A percentile compares a stretch with the other conserved stretches of the same genome.
Evolutionary conservation across 164 flowering plant species (phyloP).

Genomic region (Buxus sempervirens): DNA sequence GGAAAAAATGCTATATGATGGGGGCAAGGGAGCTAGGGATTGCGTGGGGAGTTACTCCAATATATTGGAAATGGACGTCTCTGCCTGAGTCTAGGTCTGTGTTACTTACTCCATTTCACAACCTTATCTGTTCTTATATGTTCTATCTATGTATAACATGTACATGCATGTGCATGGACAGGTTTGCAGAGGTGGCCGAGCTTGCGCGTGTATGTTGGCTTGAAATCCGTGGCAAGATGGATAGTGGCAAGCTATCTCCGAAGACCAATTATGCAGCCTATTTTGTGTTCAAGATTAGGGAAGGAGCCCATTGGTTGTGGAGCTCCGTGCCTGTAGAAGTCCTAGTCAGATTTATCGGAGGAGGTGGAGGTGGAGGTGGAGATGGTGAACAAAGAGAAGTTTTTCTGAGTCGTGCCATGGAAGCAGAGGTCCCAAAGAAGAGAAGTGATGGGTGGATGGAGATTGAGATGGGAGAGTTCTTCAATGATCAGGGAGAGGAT

Average conservation of each 20-base stretch:
- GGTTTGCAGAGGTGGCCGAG: conserved; percentile 39
- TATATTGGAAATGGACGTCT: conserved; percentile 53
- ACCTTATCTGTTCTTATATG: not conserved
- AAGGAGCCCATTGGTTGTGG: conserved; percentile 40
- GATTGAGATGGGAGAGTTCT: conserved; percentile 28
- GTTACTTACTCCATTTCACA: not conserved
- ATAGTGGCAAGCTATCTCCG: conserved; percentile 28
- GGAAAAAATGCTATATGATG: conserved; percentile 41
- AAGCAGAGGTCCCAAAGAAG: not conserved
- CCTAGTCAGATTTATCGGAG: conserved; percentile 23
- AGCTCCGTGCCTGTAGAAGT: conserved; percentile 27
- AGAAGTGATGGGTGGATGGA: conserved; percentile 28
- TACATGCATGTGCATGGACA: conserved; percentile 4
- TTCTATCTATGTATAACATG: no score
- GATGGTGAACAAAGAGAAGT: conserved; percentile 7
- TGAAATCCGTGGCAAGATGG: conserved; percentile 34
- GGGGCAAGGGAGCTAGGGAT: conserved; percentile 50
- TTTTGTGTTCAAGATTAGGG: conserved; percentile 28
- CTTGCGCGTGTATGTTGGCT: conserved; percentile 38
- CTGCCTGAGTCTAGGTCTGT: conserved; percentile 37
- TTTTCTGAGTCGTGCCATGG: conserved; percentile 8
- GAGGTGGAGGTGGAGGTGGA: conserved; percentile 3
- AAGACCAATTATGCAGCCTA: conserved; percentile 38
- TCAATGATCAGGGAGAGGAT: conserved; percentile 1
- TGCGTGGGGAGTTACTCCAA: conserved; percentile 34